Evolutionary conservation across 352 stramenopile species (phyloP).

Genomic region (Saprolegnia parasitica): DNA sequence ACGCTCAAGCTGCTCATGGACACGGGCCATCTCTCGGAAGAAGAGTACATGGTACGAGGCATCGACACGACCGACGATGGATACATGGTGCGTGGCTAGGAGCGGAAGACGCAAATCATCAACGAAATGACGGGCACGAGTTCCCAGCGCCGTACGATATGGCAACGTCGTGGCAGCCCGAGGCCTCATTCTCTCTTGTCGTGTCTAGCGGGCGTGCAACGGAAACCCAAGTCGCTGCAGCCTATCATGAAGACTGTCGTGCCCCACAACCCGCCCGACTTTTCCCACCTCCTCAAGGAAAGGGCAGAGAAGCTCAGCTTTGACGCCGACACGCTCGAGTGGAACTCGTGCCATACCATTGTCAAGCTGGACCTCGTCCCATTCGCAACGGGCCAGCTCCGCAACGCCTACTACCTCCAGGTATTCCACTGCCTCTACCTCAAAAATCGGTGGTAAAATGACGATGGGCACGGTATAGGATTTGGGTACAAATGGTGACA

Average conservation of each 20-base stretch:
- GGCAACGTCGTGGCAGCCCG: not conserved
- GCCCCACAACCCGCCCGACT: slow-evolving; percentile 66
- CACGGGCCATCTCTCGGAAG: slow-evolving; percentile 65
- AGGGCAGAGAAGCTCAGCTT: slow-evolving; percentile 78
- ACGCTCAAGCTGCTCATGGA: slow-evolving; percentile 77
- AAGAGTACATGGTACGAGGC: slow-evolving; percentile 53
- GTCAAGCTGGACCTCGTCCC: slow-evolving; percentile 75
- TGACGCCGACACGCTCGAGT: slow-evolving; percentile 77
- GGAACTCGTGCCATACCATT: slow-evolving; percentile 51
- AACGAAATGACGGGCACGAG: slow-evolving; percentile 83
- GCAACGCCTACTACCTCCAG: slow-evolving; percentile 76
- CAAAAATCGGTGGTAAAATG: too few relatives aligned
- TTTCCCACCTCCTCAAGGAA: slow-evolving; percentile 50
- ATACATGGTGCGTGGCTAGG: slow-evolving; percentile 24
- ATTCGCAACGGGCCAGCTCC: slow-evolving; percentile 73
- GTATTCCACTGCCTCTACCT: slow-evolving; percentile 12
- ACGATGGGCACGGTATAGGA: slow-evolving; percentile 31
- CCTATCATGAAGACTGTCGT: slow-evolving; percentile 79
- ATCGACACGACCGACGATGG: not conserved
- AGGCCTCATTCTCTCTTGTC: not conserved
- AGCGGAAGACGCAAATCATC: slow-evolving; percentile 83
- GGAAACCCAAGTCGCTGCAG: slow-evolving; percentile 38
- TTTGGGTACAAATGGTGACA: slow-evolving; percentile 16
- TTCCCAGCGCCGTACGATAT: slow-evolving; percentile 43
- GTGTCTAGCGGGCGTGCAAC: not conserved